Conservation (phyloP, 2,329 filamentous ascomycete genomes). For the Calonectria ilicicola region DNA sequence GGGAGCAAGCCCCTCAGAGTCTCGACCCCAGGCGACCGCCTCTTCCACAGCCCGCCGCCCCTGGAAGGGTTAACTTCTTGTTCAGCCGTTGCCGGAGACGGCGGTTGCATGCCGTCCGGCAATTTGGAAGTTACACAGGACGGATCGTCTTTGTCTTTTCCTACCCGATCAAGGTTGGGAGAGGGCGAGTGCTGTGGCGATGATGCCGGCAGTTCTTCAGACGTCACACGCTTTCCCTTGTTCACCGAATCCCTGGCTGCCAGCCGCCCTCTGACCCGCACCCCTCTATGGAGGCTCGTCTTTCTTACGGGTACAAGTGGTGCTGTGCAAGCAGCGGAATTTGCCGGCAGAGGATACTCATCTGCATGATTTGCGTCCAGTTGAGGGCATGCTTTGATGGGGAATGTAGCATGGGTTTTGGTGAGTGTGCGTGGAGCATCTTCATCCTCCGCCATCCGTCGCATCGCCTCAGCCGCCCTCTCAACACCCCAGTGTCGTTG, state of each 20-base stretch:
- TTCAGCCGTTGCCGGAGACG: constrained; percentile 11
- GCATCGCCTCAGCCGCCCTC: constrained; percentile 57
- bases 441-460: constrained; percentile 41
- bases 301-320: constrained; percentile 35
- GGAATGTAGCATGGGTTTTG: background rate
- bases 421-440: constrained; percentile 17
- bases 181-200: background rate
- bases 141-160: background rate
- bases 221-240: constrained; percentile 18
- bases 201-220: background rate
- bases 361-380: background rate
- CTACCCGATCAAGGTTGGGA: background rate
- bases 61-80: constrained; percentile 16
- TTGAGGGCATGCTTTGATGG: background rate
- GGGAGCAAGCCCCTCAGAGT: constrained; percentile 35
- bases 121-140: background rate
- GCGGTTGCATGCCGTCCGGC: constrained; percentile 1
- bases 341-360: constrained; percentile 2
- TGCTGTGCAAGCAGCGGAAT: constrained; percentile 6
- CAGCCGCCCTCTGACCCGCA: background rate
- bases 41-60: constrained; percentile 33
- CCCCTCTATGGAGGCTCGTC: constrained; percentile 35
- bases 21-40: constrained; percentile 36
- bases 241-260: background rate
- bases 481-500: constrained; percentile 61